Evolutionary conservation across 345 rosid genomes (phyloP).

Genomic region (thale cress (Arabidopsis thaliana)): DNA sequence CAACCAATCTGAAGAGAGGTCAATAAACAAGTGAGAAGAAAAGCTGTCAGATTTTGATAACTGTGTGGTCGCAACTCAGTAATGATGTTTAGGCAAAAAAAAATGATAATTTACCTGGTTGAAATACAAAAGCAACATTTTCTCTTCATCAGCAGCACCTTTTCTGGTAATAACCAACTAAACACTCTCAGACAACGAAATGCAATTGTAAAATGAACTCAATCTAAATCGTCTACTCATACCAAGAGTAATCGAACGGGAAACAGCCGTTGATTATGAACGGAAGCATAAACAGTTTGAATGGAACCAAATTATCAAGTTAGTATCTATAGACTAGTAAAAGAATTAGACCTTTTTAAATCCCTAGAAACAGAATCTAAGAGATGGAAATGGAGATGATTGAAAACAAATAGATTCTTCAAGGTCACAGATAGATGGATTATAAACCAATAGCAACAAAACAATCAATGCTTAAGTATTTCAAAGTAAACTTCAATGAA

Average conservation of each 20-base stretch:
- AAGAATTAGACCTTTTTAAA: background rate
- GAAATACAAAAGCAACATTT: slow-evolving; percentile 80
- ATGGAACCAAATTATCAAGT: background rate
- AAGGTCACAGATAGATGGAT: background rate
- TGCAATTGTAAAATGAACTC: slow-evolving; percentile 10
- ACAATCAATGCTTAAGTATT: background rate
- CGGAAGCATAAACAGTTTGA: background rate
- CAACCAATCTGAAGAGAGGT: slow-evolving; percentile 76
- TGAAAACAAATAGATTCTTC: slow-evolving; percentile 15
- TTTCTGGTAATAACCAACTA: slow-evolving; percentile 55
- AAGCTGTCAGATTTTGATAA: background rate
- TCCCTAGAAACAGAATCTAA: slow-evolving; percentile 1
- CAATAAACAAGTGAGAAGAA: slow-evolving; percentile 5
- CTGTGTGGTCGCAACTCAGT: background rate
- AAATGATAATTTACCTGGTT: slow-evolving; percentile 57
- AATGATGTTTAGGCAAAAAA: slow-evolving; percentile 13
- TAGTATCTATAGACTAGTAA: background rate
- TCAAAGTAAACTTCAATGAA: slow-evolving; percentile 10
- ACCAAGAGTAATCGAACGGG: background rate
- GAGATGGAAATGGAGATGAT: background rate
- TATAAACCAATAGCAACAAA: background rate
- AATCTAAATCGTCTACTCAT: slow-evolving; percentile 10
- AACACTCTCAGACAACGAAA: slow-evolving; percentile 9
- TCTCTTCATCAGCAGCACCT: slow-evolving; percentile 86
- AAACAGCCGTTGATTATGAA: background rate